A percentile compares a stretch with the other conserved stretches of the same genome.
phyloP scores from a whole-genome alignment of 2,329 filamentous ascomycete species.

The Claviceps monticola region DNA sequence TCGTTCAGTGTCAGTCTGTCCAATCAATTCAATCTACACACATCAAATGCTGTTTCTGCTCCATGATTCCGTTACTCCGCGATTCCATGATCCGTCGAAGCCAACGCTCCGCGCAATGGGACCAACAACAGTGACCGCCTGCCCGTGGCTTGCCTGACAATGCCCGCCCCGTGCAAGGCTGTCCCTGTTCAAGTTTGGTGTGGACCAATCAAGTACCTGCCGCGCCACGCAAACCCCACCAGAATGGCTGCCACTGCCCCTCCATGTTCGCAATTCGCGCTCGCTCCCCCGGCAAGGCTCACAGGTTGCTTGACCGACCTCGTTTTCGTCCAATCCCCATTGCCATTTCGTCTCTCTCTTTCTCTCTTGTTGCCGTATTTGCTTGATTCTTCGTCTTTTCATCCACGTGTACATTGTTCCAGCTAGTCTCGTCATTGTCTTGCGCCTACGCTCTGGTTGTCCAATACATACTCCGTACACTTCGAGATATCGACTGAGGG shows the following conservation, averaged over 20 bases:
- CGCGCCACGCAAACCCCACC: slow-evolving; percentile 1
- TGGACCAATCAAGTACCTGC: slow-evolving; percentile 4
- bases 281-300: background rate
- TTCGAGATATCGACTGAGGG: background rate
- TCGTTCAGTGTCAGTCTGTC: too few species aligned
- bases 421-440: background rate
- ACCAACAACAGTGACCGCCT: background rate
- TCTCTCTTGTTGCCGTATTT: too few species aligned
- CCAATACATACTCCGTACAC: background rate
- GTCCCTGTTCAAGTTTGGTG: background rate
- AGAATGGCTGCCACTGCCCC: slow-evolving; percentile 11
- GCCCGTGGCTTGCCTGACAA: background rate
- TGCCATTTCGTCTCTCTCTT: background rate
- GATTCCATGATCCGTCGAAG: too few species aligned
- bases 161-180: background rate
- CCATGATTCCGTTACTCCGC: too few species aligned
- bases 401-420: background rate
- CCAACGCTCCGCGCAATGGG: too few species aligned
- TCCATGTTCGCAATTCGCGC: slow-evolving; percentile 19
- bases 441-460: too few species aligned
- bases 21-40: too few species aligned
- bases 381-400: background rate
- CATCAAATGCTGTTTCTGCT: too few species aligned
- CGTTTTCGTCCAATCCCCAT: background rate
- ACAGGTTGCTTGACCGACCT: slow-evolving; percentile 5